A percentile compares a stretch with the other conserved stretches of the same genome.
Conservation (phyloP, 78 protist species). For the Dictyostelium capitatum region DNA sequence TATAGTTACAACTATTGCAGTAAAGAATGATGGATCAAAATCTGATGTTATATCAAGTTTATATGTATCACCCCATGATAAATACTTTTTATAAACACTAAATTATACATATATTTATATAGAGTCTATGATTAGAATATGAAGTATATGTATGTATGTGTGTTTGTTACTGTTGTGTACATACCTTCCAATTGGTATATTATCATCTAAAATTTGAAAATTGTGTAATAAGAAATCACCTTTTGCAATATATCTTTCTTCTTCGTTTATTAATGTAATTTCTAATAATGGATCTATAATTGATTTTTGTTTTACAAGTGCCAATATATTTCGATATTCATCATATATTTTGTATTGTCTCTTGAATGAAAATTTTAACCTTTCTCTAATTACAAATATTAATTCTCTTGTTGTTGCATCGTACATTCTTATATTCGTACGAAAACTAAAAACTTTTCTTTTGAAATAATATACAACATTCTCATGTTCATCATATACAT, state of each 20-base stretch:
- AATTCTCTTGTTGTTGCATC: not conserved
- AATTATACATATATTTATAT: no score
- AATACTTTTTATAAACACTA: not conserved
- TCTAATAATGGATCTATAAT: not conserved
- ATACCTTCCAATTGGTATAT: not conserved
- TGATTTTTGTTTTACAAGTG: not conserved
- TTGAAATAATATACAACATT: not conserved
- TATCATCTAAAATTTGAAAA: not conserved
- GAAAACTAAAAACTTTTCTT: not conserved
- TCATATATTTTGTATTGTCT: not conserved
- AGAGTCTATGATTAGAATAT: no score
- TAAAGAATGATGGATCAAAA: not conserved
- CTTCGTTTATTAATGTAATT: not conserved
- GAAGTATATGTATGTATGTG: no score
- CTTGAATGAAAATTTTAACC: not conserved
- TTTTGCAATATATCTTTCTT: not conserved
- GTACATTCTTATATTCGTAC: not conserved
- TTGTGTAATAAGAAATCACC: not conserved
- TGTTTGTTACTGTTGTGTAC: no score
- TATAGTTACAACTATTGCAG: not conserved
- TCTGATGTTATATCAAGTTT: not conserved
- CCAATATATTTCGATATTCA: not conserved
- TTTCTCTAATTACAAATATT: not conserved
- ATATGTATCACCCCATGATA: not conserved
- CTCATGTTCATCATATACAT: not conserved